Evolutionary conservation across 768 basidiomycete species (phyloP).

Genomic region (Auricularia sp.): DNA sequence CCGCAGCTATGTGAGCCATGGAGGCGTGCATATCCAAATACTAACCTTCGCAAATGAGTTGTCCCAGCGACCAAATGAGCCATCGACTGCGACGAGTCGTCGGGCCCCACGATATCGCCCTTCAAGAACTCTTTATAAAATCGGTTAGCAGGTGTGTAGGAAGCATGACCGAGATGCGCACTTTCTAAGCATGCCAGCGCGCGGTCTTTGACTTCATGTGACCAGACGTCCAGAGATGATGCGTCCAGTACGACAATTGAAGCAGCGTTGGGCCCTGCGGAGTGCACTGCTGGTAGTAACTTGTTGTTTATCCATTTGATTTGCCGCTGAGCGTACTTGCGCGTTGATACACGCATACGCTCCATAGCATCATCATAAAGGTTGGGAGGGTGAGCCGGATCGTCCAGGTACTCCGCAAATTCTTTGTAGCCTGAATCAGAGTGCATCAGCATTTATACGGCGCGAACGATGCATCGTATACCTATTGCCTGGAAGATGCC

Average conservation of each 20-base stretch:
- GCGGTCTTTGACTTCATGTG: constrained; percentile 35
- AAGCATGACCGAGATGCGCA: constrained; percentile 2
- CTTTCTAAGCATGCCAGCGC: background rate
- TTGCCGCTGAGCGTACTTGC: constrained; percentile 87
- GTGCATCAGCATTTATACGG: no score
- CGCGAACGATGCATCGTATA: constrained; percentile 18
- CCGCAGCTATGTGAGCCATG: background rate
- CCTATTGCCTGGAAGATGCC: constrained; percentile 96
- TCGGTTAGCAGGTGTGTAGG: background rate
- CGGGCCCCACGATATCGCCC: constrained; percentile 23
- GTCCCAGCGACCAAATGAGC: constrained; percentile 39
- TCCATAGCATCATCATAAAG: constrained; percentile 50
- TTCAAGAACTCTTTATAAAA: constrained; percentile 44
- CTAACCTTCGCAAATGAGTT: constrained; percentile 24
- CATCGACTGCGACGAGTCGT: constrained; percentile 53
- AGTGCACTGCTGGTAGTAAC: constrained; percentile 59
- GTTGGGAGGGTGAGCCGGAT: constrained; percentile 27
- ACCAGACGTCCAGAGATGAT: constrained; percentile 51
- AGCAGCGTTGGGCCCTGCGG: constrained; percentile 31
- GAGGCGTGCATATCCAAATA: no score
- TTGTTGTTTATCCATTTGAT: constrained; percentile 89
- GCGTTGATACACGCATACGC: constrained; percentile 76
- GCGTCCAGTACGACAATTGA: constrained; percentile 15
- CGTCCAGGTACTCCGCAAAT: constrained; percentile 59
- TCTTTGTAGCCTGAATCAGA: constrained; percentile 73